Percentiles rank a stretch among this genome's conserved stretches.
These are phyloP conservation scores for Xylogone sp. DNA, from an alignment of 2,329 filamentous ascomycete species.

Conservation along the genomic window DNA sequence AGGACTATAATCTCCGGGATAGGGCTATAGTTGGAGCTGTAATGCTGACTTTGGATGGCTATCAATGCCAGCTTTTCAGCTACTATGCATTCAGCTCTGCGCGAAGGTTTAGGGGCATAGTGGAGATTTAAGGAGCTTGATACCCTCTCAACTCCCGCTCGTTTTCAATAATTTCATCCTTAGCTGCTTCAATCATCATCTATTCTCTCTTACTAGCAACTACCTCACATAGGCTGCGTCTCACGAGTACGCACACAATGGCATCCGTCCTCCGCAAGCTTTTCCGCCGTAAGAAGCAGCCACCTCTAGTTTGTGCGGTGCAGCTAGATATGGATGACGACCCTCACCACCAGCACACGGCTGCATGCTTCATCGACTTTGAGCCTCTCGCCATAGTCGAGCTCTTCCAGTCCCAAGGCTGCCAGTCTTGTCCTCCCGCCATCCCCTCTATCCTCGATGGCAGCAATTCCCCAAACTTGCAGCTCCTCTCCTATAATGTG, in stretches of 20 bases:
- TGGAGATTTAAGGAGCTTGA: too few species aligned
- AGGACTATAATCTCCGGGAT: too few species aligned
- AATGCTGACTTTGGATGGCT: too few species aligned
- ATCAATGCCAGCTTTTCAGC: too few species aligned
- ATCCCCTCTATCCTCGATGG: conserved; percentile 27
- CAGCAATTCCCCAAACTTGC: conserved; percentile 25
- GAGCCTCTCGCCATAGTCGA: conserved; percentile 30
- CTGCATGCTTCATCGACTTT: conserved; percentile 30
- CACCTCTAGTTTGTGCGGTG: conserved; percentile 29
- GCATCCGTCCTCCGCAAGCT: conserved; percentile 16
- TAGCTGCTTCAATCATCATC: too few species aligned
- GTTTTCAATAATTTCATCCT: too few species aligned
- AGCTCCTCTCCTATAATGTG: conserved; percentile 31
- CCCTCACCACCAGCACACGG: conserved; percentile 27
- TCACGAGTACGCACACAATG: neutral
- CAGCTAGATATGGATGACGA: conserved; percentile 24
- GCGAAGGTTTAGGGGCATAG: too few species aligned
- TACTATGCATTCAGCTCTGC: too few species aligned
- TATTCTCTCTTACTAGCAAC: too few species aligned
- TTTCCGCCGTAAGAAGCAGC: conserved; percentile 29
- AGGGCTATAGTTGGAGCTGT: too few species aligned
- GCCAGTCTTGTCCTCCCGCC: conserved; percentile 30
- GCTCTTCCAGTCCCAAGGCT: conserved; percentile 33
- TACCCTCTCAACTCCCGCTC: too few species aligned
- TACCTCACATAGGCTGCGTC: too few species aligned